Evolutionary conservation across 2,329 filamentous ascomycete species (phyloP).

Genomic region (Rhinocladiella similis): DNA sequence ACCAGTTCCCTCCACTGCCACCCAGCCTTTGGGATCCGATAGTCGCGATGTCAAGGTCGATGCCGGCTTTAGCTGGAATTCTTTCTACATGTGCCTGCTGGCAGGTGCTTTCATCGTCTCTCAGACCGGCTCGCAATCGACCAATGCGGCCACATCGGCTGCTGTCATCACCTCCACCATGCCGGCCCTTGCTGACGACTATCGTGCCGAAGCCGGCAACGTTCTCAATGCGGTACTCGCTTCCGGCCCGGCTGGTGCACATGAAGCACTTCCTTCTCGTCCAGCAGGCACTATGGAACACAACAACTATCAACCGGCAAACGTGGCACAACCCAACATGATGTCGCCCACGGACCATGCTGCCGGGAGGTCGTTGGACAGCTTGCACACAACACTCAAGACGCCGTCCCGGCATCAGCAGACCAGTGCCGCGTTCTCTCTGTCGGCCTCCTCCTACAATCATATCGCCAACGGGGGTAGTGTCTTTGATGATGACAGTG

Average conservation of each 20-base stretch:
- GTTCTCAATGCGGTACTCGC: constrained; percentile 48
- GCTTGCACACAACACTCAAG: constrained; percentile 67
- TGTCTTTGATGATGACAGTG: constrained; percentile 55
- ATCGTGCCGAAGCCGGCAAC: constrained; percentile 49
- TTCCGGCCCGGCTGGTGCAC: constrained; percentile 45
- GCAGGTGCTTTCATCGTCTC: constrained; percentile 95
- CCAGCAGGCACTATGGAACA: constrained; percentile 30
- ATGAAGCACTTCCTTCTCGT: constrained; percentile 35
- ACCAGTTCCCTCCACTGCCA: constrained; percentile 32
- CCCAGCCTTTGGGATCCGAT: background rate
- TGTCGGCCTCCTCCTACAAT: constrained; percentile 86
- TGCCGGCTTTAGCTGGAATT: constrained; percentile 67
- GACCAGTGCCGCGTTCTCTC: constrained; percentile 81
- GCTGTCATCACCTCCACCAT: constrained; percentile 70
- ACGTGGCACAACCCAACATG: constrained; percentile 34
- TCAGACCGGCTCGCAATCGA: constrained; percentile 65
- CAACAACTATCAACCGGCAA: constrained; percentile 18
- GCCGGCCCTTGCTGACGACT: constrained; percentile 50
- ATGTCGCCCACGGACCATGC: constrained; percentile 38
- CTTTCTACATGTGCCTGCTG: constrained; percentile 90
- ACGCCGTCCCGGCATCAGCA: constrained; percentile 81
- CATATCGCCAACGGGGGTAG: constrained; percentile 71
- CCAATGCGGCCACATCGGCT: constrained; percentile 73
- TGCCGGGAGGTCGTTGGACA: constrained; percentile 53
- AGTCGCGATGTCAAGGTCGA: constrained; percentile 50